These are phyloP conservation scores for Ophiostoma perfectum DNA, from an alignment of 2,329 filamentous ascomycete species.

Conservation along the genomic window DNA sequence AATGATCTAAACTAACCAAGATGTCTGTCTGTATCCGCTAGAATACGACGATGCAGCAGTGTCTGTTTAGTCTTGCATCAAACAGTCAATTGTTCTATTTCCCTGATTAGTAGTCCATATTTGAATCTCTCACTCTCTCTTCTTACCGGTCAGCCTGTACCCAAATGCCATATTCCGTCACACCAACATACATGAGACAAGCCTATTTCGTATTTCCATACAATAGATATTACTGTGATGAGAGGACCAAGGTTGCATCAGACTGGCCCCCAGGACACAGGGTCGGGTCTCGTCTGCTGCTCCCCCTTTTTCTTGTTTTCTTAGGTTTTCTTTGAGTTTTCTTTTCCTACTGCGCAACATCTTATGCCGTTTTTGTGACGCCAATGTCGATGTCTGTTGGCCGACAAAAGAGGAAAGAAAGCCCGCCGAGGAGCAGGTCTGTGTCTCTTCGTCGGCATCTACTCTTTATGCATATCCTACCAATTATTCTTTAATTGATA, in stretches of 20 bases:
- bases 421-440: background rate
- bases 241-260: background rate
- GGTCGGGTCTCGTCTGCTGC: background rate
- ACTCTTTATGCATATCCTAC: background rate
- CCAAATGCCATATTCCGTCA: background rate
- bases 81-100: background rate
- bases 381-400: background rate
- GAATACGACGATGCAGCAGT: background rate
- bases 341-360: background rate
- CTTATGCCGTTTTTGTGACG: background rate
- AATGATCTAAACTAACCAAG: too few species aligned
- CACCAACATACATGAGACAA: slow-evolving; percentile 1
- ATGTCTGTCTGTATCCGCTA: background rate
- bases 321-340: background rate
- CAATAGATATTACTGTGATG: background rate
- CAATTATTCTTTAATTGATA: too few species aligned
- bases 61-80: background rate
- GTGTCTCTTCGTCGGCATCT: background rate
- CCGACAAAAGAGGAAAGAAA: slow-evolving; percentile 8
- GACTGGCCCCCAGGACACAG: background rate
- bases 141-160: background rate
- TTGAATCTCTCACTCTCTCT: background rate
- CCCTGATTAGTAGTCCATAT: background rate
- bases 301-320: background rate
- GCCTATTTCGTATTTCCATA: background rate